These are phyloP conservation scores for Rutstroemia sp. DNA, from an alignment of 2,329 filamentous ascomycete species.

Conservation along the genomic window DNA sequence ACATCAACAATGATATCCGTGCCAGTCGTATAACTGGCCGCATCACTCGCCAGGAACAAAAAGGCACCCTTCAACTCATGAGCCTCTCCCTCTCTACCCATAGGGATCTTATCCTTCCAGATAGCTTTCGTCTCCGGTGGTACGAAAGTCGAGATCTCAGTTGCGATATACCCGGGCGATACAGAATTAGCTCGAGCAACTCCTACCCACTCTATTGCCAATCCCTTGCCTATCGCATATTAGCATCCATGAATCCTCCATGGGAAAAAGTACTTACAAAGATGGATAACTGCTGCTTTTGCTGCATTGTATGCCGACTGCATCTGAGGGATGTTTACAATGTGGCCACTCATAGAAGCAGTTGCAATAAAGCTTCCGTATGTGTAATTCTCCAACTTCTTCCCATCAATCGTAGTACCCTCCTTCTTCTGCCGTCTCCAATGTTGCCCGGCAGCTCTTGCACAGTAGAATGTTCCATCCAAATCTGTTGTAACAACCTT, in stretches of 20 bases:
- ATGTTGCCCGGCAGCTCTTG: slow-evolving; percentile 59
- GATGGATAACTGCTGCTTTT: slow-evolving; percentile 57
- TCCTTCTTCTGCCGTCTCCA: slow-evolving; percentile 65
- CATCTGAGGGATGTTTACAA: slow-evolving; percentile 69
- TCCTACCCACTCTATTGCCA: slow-evolving; percentile 70
- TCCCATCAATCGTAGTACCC: slow-evolving; percentile 54
- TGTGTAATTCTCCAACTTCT: slow-evolving; percentile 51
- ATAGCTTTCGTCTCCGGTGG: slow-evolving; percentile 59
- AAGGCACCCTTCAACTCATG: slow-evolving; percentile 79
- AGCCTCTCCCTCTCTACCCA: slow-evolving; percentile 66
- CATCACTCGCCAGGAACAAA: slow-evolving; percentile 74
- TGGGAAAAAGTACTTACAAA: slow-evolving; percentile 37
- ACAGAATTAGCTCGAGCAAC: slow-evolving; percentile 68
- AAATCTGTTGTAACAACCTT: slow-evolving; percentile 65
- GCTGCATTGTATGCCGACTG: slow-evolving; percentile 69
- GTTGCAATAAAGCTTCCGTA: slow-evolving; percentile 71
- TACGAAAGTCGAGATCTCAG: slow-evolving; percentile 62
- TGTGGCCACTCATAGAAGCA: slow-evolving; percentile 70
- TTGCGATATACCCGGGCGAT: slow-evolving; percentile 69
- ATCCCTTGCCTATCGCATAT: slow-evolving; percentile 47
- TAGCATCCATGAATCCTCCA: neutral
- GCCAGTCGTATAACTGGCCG: slow-evolving; percentile 74
- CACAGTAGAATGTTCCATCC: slow-evolving; percentile 72
- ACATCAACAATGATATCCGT: slow-evolving; percentile 66
- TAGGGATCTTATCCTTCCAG: slow-evolving; percentile 73